A percentile compares a stretch with the other conserved stretches of the same genome.
Conservation (phyloP, 75 land plant genomes). For the Cupressus sempervirens region DNA sequence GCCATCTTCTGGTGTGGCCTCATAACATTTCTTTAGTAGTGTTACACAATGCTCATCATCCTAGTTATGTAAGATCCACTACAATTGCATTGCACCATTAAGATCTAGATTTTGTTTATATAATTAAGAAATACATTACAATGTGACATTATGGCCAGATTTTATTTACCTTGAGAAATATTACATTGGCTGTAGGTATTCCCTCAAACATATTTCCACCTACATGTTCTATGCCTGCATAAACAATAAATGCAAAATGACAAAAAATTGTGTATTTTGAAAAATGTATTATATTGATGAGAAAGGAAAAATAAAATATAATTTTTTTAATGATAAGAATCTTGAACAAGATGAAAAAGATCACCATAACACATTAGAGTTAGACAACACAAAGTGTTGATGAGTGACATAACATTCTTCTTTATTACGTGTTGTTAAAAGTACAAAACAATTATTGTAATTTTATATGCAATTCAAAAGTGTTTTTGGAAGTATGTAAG, state of each 20-base stretch:
- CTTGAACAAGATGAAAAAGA: no score
- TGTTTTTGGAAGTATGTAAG: no score
- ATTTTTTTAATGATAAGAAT: no score
- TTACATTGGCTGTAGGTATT: slow-evolving; percentile 22
- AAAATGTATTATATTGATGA: no score
- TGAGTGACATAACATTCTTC: not conserved
- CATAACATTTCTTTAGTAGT: slow-evolving; percentile 33
- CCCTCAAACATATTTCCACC: slow-evolving; percentile 36
- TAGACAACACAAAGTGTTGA: no score
- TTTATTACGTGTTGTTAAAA: not conserved
- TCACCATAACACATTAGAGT: no score
- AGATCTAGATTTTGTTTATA: not conserved
- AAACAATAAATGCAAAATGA: not conserved
- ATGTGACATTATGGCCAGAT: not conserved
- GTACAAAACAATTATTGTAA: no score
- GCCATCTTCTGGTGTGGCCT: slow-evolving; percentile 33
- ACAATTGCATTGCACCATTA: not conserved
- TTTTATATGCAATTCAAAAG: no score
- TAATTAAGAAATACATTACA: not conserved
- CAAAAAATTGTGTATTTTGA: not conserved
- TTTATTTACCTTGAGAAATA: slow-evolving; percentile 29
- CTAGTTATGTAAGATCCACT: slow-evolving; percentile 9
- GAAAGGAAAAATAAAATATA: no score
- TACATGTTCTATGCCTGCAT: slow-evolving; percentile 25
- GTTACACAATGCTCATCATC: slow-evolving; percentile 24